phyloP scores from a whole-genome alignment of 106 monocot species.

The Phalaenopsis aphrodite region DNA sequence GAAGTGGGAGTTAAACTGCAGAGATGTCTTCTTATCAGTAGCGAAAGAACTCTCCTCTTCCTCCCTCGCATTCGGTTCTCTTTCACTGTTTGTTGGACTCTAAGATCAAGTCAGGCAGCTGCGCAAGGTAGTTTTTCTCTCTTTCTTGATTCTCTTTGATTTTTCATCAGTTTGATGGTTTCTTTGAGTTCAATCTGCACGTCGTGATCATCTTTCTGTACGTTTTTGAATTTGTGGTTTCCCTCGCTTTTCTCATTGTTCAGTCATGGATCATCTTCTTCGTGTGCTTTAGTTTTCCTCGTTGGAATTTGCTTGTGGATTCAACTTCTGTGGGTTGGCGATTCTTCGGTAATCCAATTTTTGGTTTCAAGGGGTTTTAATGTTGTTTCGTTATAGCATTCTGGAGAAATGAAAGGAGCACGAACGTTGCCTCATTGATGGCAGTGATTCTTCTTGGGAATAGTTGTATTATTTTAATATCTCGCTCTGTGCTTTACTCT shows the following conservation, averaged over 20 bases:
- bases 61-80: background rate
- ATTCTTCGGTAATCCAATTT: background rate
- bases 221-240: background rate
- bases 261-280: background rate
- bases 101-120: background rate
- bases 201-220: background rate
- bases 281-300: background rate
- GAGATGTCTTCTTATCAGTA: background rate
- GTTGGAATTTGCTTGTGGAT: too few species aligned
- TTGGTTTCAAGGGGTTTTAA: background rate
- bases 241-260: background rate
- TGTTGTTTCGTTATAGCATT: background rate
- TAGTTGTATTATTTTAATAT: background rate
- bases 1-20: background rate
- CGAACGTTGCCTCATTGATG: background rate
- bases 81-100: background rate
- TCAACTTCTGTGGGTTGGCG: background rate
- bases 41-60: constrained; percentile 1
- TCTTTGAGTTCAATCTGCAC: background rate
- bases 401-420: background rate
- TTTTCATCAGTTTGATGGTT: background rate
- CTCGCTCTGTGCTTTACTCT: background rate
- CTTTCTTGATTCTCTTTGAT: background rate
- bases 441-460: background rate
- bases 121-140: constrained; percentile 2